phyloP scores from a whole-genome alignment of 345 rosid species.

The Kandelia obovata region DNA sequence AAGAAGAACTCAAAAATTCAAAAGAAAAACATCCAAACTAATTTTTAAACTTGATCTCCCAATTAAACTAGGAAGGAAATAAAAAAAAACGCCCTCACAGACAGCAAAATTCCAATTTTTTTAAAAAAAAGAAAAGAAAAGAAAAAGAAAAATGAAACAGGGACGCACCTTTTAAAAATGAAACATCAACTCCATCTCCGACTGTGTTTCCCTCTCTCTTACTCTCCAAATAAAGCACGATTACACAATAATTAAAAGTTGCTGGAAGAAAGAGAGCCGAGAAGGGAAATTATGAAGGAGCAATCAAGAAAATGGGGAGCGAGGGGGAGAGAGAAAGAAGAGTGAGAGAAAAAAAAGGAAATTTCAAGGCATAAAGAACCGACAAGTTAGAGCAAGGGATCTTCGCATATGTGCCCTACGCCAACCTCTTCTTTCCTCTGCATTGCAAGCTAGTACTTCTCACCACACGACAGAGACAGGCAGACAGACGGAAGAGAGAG shows the following conservation, averaged over 20 bases:
- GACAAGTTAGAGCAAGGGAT: constrained; percentile 35
- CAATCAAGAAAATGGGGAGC: neutral
- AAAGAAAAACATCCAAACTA: neutral
- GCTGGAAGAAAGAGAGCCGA: neutral
- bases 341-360: neutral
- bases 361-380: constrained; percentile 22
- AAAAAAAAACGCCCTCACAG: neutral
- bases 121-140: neutral
- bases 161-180: constrained; percentile 29
- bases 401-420: constrained; percentile 34
- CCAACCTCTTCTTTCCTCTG: constrained; percentile 27
- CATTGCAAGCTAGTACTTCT: constrained; percentile 39
- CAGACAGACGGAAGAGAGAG: neutral
- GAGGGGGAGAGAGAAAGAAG: constrained; percentile 3
- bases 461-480: constrained; percentile 17
- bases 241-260: neutral
- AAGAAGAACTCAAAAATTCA: neutral
- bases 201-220: constrained; percentile 32
- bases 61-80: neutral
- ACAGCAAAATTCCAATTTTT: neutral
- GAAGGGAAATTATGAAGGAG: constrained; percentile 10
- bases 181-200: constrained; percentile 12
- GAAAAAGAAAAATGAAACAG: constrained; percentile 12
- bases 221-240: constrained; percentile 18
- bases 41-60: constrained; percentile 2